Evolutionary conservation across 2,329 filamentous ascomycete genomes (phyloP), one percentile per base, ranked within the genome.

Genomic region (Curvularia lunata): DNA sequence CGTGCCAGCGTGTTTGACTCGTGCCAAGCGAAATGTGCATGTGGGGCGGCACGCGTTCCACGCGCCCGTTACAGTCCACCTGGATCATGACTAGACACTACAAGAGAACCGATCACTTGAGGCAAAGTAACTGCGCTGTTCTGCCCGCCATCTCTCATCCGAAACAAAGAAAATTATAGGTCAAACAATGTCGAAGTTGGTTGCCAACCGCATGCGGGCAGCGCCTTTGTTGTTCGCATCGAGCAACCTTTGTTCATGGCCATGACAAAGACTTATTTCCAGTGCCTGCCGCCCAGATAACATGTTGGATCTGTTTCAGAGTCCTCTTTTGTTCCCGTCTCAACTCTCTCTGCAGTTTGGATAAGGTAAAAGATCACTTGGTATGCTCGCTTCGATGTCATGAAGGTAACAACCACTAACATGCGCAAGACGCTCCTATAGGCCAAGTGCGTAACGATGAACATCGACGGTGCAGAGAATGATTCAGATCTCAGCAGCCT

Each of bases 131-230:
- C 23, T 52, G 32, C 8, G 48, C 43, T 30, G 34, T 40, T 42
- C 18, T 21, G 19, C 9, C 52, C 58, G 45, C 27, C 6, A 18
- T 23, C 47, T 42, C 37, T 51, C 48, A 40, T 48, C 51, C 58
- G 58, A 56, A 42, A 70, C 62, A 70, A 67, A 67, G 62, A 62
- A 59, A 42, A 55, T 40, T 45, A 34, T 49, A 52, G 38, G 43
- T 54, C 53, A 64, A 58, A 53, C 52, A 49, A 38, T 25, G 16
- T n/a, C 7, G 18, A 49, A 53, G 45, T 56, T 55, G 40, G 47
- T 53, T 13, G 51, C 28, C 28, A 30, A 30, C 63, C 56, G 59
- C 59, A 66, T 68, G 62, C 64, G 64, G 65, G 46, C 56, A 59
- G 16, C 52, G 52, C 47, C n/a, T 58, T 52, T 56, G 47, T 52